Percentiles rank a stretch among this genome's conserved stretches.
These are phyloP conservation scores for Phytopythium vexans DNA, from an alignment of 352 stramenopile genomes.

Conservation along the genomic window DNA sequence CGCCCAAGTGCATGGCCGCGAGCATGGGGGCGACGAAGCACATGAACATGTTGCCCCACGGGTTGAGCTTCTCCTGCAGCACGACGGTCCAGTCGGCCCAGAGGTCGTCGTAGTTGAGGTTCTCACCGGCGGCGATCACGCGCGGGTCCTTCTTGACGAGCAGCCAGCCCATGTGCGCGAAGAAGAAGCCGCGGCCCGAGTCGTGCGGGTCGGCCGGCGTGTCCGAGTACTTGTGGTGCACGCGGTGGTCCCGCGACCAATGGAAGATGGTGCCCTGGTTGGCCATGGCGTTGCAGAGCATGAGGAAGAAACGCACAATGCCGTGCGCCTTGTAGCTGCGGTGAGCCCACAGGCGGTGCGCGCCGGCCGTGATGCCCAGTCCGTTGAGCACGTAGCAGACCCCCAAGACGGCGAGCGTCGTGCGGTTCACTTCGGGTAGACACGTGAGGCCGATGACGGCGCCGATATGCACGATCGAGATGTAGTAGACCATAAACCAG, in stretches of 20 bases:
- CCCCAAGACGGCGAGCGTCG: slow-evolving; percentile 90
- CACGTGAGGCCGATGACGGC: slow-evolving; percentile 82
- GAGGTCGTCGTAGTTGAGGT: slow-evolving; percentile 97
- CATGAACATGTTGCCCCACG: slow-evolving; percentile 97
- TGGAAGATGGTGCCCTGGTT: slow-evolving; percentile 98
- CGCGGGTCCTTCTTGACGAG: slow-evolving; percentile 95
- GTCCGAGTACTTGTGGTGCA: slow-evolving; percentile 98
- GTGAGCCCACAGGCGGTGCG: slow-evolving; percentile 97
- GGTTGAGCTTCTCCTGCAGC: slow-evolving; percentile 96
- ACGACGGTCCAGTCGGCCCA: slow-evolving; percentile 94
- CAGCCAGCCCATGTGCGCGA: slow-evolving; percentile 97
- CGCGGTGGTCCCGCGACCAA: slow-evolving; percentile 95
- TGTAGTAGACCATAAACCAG: slow-evolving; percentile 97
- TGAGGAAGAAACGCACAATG: slow-evolving; percentile 90
- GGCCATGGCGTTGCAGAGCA: slow-evolving; percentile 95
- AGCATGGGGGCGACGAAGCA: slow-evolving; percentile 95
- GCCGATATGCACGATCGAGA: slow-evolving; percentile 90
- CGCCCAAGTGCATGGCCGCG: slow-evolving; percentile 80
- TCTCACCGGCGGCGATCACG: slow-evolving; percentile 81
- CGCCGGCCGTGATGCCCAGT: slow-evolving; percentile 96
- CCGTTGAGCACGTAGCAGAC: slow-evolving; percentile 93
- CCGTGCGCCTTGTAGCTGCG: slow-evolving; percentile 93
- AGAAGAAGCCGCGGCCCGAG: slow-evolving; percentile 96
- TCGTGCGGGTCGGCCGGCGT: slow-evolving; percentile 91
- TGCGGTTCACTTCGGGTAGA: slow-evolving; percentile 66